A percentile compares a stretch with the other conserved stretches of the same genome.
These are phyloP conservation scores for Diaporthe destruens DNA, from an alignment of 2,329 filamentous ascomycete species.

Conservation along the genomic window DNA sequence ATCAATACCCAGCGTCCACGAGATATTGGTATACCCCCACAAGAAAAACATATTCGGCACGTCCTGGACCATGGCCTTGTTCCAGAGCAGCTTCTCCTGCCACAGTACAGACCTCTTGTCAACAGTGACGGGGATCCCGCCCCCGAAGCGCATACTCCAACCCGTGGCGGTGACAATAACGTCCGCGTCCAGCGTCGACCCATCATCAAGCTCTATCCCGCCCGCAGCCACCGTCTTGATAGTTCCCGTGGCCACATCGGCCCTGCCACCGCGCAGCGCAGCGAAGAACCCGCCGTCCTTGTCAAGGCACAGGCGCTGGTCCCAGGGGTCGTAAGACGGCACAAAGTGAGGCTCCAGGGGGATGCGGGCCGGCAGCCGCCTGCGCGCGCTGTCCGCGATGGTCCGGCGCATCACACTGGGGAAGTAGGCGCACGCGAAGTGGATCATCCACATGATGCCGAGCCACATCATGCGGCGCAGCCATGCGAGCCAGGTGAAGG, in stretches of 20 bases:
- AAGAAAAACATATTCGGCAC: conserved; percentile 71
- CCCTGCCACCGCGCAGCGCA: conserved; percentile 55
- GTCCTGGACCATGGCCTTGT: conserved; percentile 70
- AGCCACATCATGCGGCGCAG: conserved; percentile 63
- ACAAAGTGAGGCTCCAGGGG: conserved; percentile 67
- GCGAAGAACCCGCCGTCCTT: conserved; percentile 60
- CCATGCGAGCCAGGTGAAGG: conserved; percentile 56
- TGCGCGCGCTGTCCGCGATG: conserved; percentile 50
- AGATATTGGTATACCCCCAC: conserved; percentile 70
- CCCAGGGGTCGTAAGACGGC: conserved; percentile 71
- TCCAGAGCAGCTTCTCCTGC: conserved; percentile 58
- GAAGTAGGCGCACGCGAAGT: conserved; percentile 62
- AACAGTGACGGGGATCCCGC: conserved; percentile 62
- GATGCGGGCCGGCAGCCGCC: conserved; percentile 48
- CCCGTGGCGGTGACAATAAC: conserved; percentile 76
- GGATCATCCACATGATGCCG: conserved; percentile 55
- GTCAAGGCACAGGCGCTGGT: conserved; percentile 75
- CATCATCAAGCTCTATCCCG: conserved; percentile 58
- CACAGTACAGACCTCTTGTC: conserved; percentile 56
- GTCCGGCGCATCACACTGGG: conserved; percentile 56
- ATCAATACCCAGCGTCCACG: conserved; percentile 74
- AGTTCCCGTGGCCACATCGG: conserved; percentile 57
- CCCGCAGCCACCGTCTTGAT: conserved; percentile 60
- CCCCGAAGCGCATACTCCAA: conserved; percentile 67
- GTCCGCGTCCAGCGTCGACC: conserved; percentile 64